Evolutionary conservation across 345 rosid species (phyloP), one percentile per base, ranked within the genome.

Genomic region (Geranium rotundifolium): DNA sequence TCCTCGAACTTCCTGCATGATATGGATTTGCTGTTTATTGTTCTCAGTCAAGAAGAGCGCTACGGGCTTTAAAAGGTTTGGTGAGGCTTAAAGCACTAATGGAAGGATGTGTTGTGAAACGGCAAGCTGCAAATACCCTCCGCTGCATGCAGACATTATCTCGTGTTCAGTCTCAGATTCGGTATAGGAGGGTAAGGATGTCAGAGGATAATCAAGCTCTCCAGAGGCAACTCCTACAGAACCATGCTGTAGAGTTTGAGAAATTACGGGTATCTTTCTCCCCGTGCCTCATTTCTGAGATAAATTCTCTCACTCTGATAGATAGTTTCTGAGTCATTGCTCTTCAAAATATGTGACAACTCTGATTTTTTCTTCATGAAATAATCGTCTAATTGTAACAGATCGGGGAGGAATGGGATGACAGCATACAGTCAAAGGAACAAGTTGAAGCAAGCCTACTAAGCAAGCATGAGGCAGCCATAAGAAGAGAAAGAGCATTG

Each of bases 401-500:
- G 99, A 84, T 79, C 31, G 95, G 87, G 17, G 97, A 86, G 64
- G 84, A 85, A 50, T 90, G 97, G 99, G 83, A 88, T 77, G 97
- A 90, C 76, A 90, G 96, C 66, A 66, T 79, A 57, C 96, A 88
- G 69, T 90, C 99, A 6, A 90, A 84, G 80, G 96, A 88, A 74
- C 88, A 90, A 72, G 69, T 90, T 18, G 96, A 93, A 75, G 80
- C 89, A 0, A 88, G 76, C 64, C 72, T 93, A 73, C 80, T 93
- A 46, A 80, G 77, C 85, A 90, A 85, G 84, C 83, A 79, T 50
- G 99, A 90, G 72, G 97, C 97, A n/a, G 64, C 96, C 1, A 77
- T 85, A 97, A 84, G 92, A 80, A 86, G 97, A 71, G 99, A 93
- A 78, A 81, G 92, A 69, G 85, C 95, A 34, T 63, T 88, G 75